phyloP scores from a whole-genome alignment of 805 yeast species.

The Yamadazyma tumulicola region DNA sequence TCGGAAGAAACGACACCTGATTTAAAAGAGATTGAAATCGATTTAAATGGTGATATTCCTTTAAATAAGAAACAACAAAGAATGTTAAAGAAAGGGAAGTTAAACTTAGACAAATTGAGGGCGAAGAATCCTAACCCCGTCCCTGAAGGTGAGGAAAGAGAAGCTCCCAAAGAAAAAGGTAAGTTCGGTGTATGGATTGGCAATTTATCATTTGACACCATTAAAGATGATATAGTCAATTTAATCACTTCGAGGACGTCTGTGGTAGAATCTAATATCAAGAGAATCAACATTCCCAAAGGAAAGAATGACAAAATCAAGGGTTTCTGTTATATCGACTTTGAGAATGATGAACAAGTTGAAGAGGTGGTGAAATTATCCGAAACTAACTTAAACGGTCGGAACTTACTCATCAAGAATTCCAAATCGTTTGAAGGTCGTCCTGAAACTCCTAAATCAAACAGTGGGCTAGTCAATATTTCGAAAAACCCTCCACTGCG shows the following conservation, averaged over 20 bases:
- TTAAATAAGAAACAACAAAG: slow-evolving; percentile 90
- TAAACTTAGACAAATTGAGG: slow-evolving; percentile 56
- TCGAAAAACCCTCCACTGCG: slow-evolving; percentile 85
- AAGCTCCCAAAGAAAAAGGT: slow-evolving; percentile 34
- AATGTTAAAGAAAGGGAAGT: slow-evolving; percentile 74
- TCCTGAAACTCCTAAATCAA: slow-evolving; percentile 49
- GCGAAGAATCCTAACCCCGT: slow-evolving; percentile 36
- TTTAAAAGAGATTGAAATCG: slow-evolving; percentile 63
- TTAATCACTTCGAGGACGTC: slow-evolving; percentile 62
- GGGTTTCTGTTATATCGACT: slow-evolving; percentile 92
- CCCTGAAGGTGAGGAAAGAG: slow-evolving; percentile 30
- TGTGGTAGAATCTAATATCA: slow-evolving; percentile 47
- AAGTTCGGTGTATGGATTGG: slow-evolving; percentile 92
- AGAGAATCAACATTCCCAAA: slow-evolving; percentile 79
- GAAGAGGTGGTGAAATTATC: slow-evolving; percentile 60
- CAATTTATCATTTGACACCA: slow-evolving; percentile 80
- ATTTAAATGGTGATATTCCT: slow-evolving; percentile 69
- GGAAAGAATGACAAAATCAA: slow-evolving; percentile 63
- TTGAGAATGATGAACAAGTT: slow-evolving; percentile 58
- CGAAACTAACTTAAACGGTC: slow-evolving; percentile 73
- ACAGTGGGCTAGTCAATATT: slow-evolving; percentile 19
- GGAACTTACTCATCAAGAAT: slow-evolving; percentile 81
- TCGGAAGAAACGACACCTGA: slow-evolving; percentile 37
- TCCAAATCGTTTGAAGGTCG: slow-evolving; percentile 83
- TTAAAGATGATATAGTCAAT: slow-evolving; percentile 64